phyloP scores from a whole-genome alignment of 163 green algal species.

The Scenedesmus sp. region DNA sequence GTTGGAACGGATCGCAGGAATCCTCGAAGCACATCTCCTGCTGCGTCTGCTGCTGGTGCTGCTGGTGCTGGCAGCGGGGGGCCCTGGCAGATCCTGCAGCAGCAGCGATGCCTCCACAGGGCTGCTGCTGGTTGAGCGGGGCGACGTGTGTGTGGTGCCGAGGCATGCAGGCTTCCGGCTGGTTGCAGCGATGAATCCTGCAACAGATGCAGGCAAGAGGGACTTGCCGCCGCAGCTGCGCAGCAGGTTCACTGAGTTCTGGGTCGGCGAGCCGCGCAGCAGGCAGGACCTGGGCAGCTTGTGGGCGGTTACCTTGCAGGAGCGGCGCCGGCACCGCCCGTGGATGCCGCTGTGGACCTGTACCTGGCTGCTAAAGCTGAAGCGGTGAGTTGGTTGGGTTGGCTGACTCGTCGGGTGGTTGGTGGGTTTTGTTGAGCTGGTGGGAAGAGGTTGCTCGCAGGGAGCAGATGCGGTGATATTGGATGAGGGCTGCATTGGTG shows the following conservation, averaged over 20 bases:
- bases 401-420: background rate
- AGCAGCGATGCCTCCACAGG: background rate
- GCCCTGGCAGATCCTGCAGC: conserved; percentile 2
- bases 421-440: background rate
- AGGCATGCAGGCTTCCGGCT: conserved; percentile 94
- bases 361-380: conserved; percentile 89
- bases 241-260: conserved; percentile 97
- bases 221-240: conserved; percentile 92
- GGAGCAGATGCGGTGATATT: too few species aligned
- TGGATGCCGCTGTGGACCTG: conserved; percentile 93
- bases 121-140: conserved; percentile 36
- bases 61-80: conserved; percentile 56
- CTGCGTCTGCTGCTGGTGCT: conserved; percentile 33
- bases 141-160: conserved; percentile 79
- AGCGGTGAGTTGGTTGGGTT: conserved; percentile 66
- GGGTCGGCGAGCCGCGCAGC: conserved; percentile 81
- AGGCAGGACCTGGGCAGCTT: conserved; percentile 88
- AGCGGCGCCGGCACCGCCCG: conserved; percentile 61
- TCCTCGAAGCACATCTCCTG: conserved; percentile 84
- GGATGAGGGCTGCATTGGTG: too few species aligned
- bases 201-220: conserved; percentile 97
- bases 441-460: too few species aligned
- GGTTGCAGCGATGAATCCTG: conserved; percentile 98
- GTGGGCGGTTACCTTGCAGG: conserved; percentile 80
- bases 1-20: conserved; percentile 88